phyloP scores from a whole-genome alignment of 2,329 filamentous ascomycete species.

The Arachnopeziza araneosa region DNA sequence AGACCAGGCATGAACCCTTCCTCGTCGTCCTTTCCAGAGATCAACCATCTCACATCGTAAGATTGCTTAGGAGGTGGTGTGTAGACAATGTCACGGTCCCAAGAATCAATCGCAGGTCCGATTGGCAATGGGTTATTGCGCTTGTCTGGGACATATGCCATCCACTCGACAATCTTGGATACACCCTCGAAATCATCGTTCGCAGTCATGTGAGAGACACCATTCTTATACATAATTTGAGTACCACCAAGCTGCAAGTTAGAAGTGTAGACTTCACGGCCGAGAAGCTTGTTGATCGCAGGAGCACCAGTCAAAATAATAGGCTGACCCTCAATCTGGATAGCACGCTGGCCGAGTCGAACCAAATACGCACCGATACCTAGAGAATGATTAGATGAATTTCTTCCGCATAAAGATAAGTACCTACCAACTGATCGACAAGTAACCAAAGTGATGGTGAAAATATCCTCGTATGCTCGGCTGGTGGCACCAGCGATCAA shows the following conservation, averaged over 20 bases:
- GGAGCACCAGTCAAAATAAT: conserved; percentile 98
- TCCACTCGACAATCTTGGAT: conserved; percentile 95
- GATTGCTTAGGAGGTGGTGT: conserved; percentile 70
- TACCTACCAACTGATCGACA: conserved; percentile 85
- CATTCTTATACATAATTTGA: conserved; percentile 99
- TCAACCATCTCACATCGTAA: conserved; percentile 93
- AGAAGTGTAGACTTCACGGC: conserved; percentile 96
- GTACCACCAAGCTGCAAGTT: conserved; percentile 98
- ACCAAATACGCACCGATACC: conserved; percentile 98
- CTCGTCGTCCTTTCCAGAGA: conserved; percentile 78
- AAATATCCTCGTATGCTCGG: conserved; percentile 96
- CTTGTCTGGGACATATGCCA: conserved; percentile 95
- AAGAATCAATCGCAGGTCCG: conserved; percentile 74
- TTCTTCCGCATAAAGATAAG: conserved; percentile 8
- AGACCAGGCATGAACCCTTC: conserved; percentile 79
- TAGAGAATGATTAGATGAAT: conserved; percentile 33
- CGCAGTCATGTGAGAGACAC: conserved; percentile 98
- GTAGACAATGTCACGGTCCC: conserved; percentile 90
- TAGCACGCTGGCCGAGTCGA: conserved; percentile 94
- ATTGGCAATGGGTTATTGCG: conserved; percentile 92
- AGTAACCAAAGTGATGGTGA: conserved; percentile 95
- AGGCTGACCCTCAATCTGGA: conserved; percentile 97
- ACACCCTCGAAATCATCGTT: conserved; percentile 97
- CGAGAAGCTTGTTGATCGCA: conserved; percentile 95
- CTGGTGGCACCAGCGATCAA: conserved; percentile 97